Evolutionary conservation across 75 land plant species (phyloP), one percentile per base, ranked within the genome.

Genomic region (Ceratopteris richardii): DNA sequence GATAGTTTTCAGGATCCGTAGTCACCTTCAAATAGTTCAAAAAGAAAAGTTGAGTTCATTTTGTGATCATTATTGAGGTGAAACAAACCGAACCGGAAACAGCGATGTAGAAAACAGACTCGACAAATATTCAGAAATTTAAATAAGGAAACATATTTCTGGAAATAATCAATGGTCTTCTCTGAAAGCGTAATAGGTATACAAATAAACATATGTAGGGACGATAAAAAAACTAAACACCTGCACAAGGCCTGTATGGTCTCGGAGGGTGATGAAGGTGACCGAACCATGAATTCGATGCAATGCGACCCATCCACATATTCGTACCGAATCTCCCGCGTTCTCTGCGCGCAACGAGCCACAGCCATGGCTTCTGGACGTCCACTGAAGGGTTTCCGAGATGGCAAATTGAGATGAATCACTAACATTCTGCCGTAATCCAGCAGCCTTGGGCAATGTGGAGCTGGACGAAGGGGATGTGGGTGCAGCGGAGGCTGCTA

Each of bases 301-400:
- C 17, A 78, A 77, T 0, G 95, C 98, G 21, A 93, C 98, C 98
- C 98, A 93, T 18, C 98, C 98, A 46, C 98, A 93, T 2, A 93
- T 69, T 28, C 87, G 60, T 44, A 93, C 95, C n/a, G 85, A 75
- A 44, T 52, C 62, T 13, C 96, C 98, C 5, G 72, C 76, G 33
- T 88, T 80, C 28, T 30, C 65, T 23, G 46, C 63, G 7, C 77
- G 50, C 55, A 93, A 44, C 19, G 72, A 68, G 7, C 98, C 98
- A 64, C 98, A 93, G 30, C 47, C 53, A 1, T 64, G 84, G 23
- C 82, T 89, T 26, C 90, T 64, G 6, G 47, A 55, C 18, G 79
- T 68, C 82, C 86, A 92, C 29, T 84, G 58, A 33, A 90, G 33
- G 11, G 50, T 0, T 12, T 44, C 26, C 21, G 37, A 29, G 7